Base-by-base conservation (phyloP, 2,329 filamentous ascomycete genomes). In the Diaporthe ampelina region DNA sequence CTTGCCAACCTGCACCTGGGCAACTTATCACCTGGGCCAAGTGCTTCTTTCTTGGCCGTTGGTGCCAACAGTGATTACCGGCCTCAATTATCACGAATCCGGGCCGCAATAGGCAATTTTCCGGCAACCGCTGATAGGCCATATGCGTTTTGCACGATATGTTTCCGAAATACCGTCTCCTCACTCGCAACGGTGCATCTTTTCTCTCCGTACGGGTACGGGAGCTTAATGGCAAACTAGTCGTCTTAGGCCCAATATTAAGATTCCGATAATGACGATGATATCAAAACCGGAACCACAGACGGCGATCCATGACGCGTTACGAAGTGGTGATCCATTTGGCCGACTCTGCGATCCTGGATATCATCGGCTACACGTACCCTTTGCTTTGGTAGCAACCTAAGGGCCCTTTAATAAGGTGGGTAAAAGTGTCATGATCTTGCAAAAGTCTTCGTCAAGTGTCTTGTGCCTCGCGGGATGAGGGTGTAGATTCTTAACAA, bases 101-200 rank as follows among this genome's bases (percentile, higher is more conserved):
- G 37, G 37, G 29, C 29, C 29, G 29, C 29, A 32, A 26, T 40
- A 43, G 57, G 57, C 35, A 61, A 43, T 19, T 24, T 43, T 61
- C 57, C 57, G 57, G 57, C 57, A 61, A 61, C 2, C 13, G 35
- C 35, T 43, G 57, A 61, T 61, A 61, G 24, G 35, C 57, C 9
- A 19, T 40, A 11, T 15, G 17, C 35, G 19, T 43, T 26, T 26
- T 19, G 35, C 32, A 26, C n/a, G 26, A 26, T 43, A 29, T 19
- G 15, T n/a, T 26, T 8, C n/a, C 57, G 37, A 17, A 10, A 26
- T 37, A 2, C n/a, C 13, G 4, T 13, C 56, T 13, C 13, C 4
- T 29, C 29, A 29, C 29, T 29, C 3, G 29, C 4, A 29, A 29
- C 29, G 3, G 3, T 29, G 29, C 29, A 29, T 29, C 3, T 29